These are phyloP conservation scores for Raddia guianensis DNA, from an alignment of 176 grass and related monocot species.

Conservation along the genomic window DNA sequence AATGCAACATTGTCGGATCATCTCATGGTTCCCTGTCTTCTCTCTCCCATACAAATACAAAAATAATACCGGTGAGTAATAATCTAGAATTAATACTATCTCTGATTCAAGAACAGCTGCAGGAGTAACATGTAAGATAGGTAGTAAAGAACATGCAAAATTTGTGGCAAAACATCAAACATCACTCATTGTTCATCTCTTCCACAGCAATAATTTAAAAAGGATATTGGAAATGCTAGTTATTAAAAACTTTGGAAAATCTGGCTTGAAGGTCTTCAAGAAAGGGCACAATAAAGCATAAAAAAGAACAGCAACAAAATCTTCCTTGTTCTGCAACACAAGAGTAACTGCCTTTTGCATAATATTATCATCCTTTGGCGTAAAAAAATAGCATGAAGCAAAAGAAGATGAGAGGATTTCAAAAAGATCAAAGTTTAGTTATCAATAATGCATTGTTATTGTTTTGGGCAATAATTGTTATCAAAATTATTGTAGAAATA, in stretches of 20 bases:
- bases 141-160: too few relatives aligned
- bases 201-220: conserved; percentile 21
- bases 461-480: too few relatives aligned
- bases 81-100: too few relatives aligned
- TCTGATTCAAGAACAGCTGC: too few relatives aligned
- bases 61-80: too few relatives aligned
- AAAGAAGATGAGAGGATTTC: neutral
- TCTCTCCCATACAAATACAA: too few relatives aligned
- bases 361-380: conserved; percentile 59
- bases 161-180: too few relatives aligned
- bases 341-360: conserved; percentile 71
- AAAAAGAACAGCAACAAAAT: conserved; percentile 81
- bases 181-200: too few relatives aligned
- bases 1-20: too few relatives aligned
- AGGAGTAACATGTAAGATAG: too few relatives aligned
- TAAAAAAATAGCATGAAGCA: conserved; percentile 21
- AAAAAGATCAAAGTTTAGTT: neutral
- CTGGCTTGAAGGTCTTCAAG: conserved; percentile 72
- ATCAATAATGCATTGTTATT: too few relatives aligned
- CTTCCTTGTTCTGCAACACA: conserved; percentile 64
- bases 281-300: conserved; percentile 99
- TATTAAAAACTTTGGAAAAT: conserved; percentile 57
- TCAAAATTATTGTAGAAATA: conserved; percentile 4
- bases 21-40: too few relatives aligned
- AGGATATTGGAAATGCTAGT: neutral